Base-by-base conservation (phyloP, 2,329 filamentous ascomycete species). In the Scolecobasidium constrictum region DNA sequence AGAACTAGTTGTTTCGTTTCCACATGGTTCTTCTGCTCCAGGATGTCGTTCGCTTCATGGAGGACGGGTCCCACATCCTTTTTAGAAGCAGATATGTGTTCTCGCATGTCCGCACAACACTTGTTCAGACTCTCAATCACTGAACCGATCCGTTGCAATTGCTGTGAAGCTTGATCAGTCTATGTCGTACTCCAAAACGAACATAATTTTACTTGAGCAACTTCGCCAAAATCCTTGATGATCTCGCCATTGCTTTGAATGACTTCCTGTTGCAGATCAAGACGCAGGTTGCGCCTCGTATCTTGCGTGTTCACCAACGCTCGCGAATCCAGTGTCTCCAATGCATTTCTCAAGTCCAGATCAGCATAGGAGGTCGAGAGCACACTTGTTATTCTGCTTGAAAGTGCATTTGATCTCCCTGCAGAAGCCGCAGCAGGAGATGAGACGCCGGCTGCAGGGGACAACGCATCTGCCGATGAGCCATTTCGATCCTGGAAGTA, bases 351-450 rank as follows among this genome's bases (percentile, higher is more conserved):
- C 52, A 96, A 94, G 51, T 95, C 90, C 4, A 85, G 73, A 62
- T 96, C 92, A 5, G 87, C 83, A 63, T 94, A 95, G 0, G 90
- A 94, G 2, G 86, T 81, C 3, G 92, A 94, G 38, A 96, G 75
- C 33, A 96, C 83, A 47, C 77, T 81, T 18, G 86, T 84, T 52
- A 95, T 76, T 56, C 92, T 86, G 47, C 81, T 82, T 5, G 85
- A 80, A 22, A 96, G 68, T 5, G 86, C 82, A 60, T 77, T 86
- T 12, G 67, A 54, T 16, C 67, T 53, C 31, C 53, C 53, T n/a
- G 55, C 55, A n/a, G 44, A 37, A 9, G 47, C 36, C 4, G 48
- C 55, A 35, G 46, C 18, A 4, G 42, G 20, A 4, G 37, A 22
- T 20, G 38, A 13, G 6, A 22, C 20, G 19, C 13, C 26, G 5